These are phyloP conservation scores for Rhodotorula babjevae DNA, from an alignment of 768 basidiomycete species.

Conservation along the genomic window DNA sequence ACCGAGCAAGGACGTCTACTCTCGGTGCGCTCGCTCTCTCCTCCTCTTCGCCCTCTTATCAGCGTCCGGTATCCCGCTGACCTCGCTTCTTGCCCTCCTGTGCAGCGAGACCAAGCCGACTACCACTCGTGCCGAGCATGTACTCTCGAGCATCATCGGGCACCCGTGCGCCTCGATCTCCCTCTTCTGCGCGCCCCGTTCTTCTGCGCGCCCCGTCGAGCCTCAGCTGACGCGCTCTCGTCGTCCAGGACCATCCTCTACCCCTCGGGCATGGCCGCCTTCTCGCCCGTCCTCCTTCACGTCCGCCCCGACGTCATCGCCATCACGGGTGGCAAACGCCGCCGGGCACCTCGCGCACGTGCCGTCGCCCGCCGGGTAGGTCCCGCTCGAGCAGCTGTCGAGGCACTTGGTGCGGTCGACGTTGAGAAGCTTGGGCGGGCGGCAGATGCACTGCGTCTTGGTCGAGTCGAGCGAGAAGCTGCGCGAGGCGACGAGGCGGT, in stretches of 20 bases:
- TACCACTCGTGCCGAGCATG: constrained; percentile 55
- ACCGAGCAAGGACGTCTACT: constrained; percentile 66
- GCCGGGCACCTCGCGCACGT: neutral
- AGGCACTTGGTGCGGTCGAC: neutral
- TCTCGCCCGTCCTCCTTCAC: constrained; percentile 65
- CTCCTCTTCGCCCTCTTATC: no score
- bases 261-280: constrained; percentile 72
- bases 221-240: no score
- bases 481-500: neutral
- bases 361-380: neutral
- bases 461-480: neutral
- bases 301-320: constrained; percentile 72
- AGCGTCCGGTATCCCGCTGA: no score
- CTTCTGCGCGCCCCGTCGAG: no score
- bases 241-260: constrained; percentile 7
- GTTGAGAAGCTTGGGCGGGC: neutral
- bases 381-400: neutral
- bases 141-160: constrained; percentile 51
- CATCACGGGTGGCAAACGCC: constrained; percentile 54
- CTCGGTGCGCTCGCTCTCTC: no score
- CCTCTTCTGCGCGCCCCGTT: no score
- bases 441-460: neutral
- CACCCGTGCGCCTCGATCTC: neutral
- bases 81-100: no score
- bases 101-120: constrained; percentile 40